phyloP scores from a whole-genome alignment of 768 basidiomycete species.

The Antrodiella citrinella region DNA sequence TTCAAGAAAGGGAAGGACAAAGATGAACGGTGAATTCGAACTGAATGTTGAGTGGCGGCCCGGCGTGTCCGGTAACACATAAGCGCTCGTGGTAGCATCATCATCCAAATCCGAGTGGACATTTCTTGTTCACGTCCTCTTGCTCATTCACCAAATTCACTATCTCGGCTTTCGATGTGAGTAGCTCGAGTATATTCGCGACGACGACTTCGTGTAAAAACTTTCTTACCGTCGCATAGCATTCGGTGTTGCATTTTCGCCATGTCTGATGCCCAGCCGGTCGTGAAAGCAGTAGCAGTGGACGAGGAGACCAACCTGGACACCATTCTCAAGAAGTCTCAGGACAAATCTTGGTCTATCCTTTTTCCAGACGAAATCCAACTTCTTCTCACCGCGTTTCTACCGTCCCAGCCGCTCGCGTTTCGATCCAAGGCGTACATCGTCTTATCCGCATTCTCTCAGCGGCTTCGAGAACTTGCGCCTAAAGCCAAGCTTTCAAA shows the following conservation, averaged over 20 bases:
- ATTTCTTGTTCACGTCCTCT: neutral
- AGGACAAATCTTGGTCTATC: constrained; percentile 21
- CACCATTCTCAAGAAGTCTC: constrained; percentile 24
- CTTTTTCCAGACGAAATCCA: constrained; percentile 49
- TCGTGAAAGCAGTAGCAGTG: constrained; percentile 8
- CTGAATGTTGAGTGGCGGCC: neutral
- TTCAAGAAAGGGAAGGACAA: neutral
- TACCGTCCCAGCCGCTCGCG: constrained; percentile 34
- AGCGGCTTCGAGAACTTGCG: constrained; percentile 39
- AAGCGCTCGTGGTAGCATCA: neutral
- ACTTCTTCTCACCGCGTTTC: constrained; percentile 43
- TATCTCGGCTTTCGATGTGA: neutral
- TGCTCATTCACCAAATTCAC: no score
- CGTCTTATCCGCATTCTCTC: constrained; percentile 59
- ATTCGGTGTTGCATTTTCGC: no score
- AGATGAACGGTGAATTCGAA: neutral
- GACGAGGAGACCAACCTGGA: constrained; percentile 25
- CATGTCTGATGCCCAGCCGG: no score
- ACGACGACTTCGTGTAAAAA: no score
- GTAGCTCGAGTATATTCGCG: no score
- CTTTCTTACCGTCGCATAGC: no score
- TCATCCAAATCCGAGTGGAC: neutral
- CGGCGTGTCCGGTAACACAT: neutral
- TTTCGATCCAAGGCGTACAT: constrained; percentile 63
- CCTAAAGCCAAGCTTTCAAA: constrained; percentile 12